These are phyloP conservation scores for Claviceps sp. DNA, from an alignment of 2,329 filamentous ascomycete species.

Conservation along the genomic window DNA sequence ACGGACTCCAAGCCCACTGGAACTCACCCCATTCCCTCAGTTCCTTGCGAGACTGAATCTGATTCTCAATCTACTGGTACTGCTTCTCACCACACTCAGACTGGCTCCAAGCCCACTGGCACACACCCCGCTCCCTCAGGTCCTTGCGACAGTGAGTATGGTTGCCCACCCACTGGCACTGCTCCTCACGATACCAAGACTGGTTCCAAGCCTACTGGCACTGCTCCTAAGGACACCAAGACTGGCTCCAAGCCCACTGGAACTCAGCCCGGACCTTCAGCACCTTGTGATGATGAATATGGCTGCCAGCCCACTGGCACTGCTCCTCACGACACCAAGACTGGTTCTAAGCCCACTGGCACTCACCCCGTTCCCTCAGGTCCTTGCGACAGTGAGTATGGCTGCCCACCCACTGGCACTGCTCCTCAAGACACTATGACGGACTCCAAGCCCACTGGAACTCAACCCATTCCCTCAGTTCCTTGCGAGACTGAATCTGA, in stretches of 20 bases:
- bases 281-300: no score
- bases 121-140: neutral
- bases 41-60: neutral
- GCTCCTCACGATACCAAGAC: neutral
- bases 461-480: no score
- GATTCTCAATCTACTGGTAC: neutral
- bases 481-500: no score
- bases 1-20: neutral
- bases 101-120: neutral
- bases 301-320: neutral
- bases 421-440: neutral
- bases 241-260: neutral
- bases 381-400: neutral
- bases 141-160: neutral
- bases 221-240: neutral
- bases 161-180: neutral
- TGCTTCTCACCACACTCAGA: neutral
- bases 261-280: neutral
- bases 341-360: neutral
- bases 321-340: neutral
- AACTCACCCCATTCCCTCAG: neutral
- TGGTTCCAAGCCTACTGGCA: neutral
- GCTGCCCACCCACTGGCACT: neutral
- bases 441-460: neutral
- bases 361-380: neutral